Conservation (phyloP, 345 rosid species). For the Eucalyptus camaldulensis region DNA sequence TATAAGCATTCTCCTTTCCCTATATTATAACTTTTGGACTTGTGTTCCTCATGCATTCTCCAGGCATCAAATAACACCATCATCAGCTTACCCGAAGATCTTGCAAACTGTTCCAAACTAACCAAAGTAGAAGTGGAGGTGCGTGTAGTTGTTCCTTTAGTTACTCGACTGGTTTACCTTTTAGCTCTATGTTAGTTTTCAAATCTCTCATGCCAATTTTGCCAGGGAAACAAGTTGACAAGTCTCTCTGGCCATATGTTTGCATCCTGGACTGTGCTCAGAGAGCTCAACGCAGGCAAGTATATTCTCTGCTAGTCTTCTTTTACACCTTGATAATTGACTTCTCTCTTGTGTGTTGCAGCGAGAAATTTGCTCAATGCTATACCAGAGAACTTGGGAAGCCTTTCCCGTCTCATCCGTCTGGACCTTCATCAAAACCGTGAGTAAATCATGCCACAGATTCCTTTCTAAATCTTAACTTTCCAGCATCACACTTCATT, state of each 20-base stretch:
- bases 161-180: background rate
- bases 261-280: constrained; percentile 66
- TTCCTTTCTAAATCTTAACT: background rate
- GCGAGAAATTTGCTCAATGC: constrained; percentile 65
- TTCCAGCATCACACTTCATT: background rate
- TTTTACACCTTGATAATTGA: background rate
- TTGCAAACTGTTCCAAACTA: constrained; percentile 58
- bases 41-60: background rate
- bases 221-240: constrained; percentile 79
- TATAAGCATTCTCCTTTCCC: background rate
- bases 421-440: constrained; percentile 94
- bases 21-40: background rate
- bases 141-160: background rate
- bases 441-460: constrained; percentile 18
- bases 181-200: background rate
- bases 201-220: background rate
- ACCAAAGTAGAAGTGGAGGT: constrained; percentile 86
- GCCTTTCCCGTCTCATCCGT: constrained; percentile 70
- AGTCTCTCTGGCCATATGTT: constrained; percentile 39
- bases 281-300: constrained; percentile 83
- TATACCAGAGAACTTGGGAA: constrained; percentile 68
- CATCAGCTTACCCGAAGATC: constrained; percentile 57
- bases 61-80: constrained; percentile 77
- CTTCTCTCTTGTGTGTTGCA: constrained; percentile 9
- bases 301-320: background rate